Evolutionary conservation across 2,329 filamentous ascomycete species (phyloP).

Genomic region (Claviceps pusilla): DNA sequence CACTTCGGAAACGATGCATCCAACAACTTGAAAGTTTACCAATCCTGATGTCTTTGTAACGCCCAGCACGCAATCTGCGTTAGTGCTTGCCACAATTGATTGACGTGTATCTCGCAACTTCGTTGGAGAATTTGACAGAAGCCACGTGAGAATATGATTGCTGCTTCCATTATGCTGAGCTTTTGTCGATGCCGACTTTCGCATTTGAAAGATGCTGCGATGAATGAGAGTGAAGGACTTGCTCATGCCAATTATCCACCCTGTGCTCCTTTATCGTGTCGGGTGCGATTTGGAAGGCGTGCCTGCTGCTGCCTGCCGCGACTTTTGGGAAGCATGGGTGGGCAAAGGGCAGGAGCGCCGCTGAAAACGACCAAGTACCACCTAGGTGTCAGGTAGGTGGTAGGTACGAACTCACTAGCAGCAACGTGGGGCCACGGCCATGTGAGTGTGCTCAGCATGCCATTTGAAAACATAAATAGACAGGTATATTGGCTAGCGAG

Average conservation of each 20-base stretch:
- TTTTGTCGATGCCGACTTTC: background rate
- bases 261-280: background rate
- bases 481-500: no score
- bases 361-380: background rate
- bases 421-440: no score
- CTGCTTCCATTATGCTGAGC: no score
- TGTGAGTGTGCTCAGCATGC: no score
- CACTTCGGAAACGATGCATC: background rate
- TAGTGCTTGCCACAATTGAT: background rate
- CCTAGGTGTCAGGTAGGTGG: no score
- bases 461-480: no score
- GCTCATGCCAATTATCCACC: background rate
- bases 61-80: background rate
- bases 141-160: background rate
- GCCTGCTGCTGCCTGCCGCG: background rate
- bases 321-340: background rate
- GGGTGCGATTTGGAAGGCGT: background rate
- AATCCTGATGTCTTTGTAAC: background rate
- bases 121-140: background rate
- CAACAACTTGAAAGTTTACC: background rate
- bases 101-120: background rate
- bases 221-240: background rate
- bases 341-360: background rate
- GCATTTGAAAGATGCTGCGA: background rate
- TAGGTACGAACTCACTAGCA: no score